Conservation (phyloP, 2,329 filamentous ascomycete species). For the Lasiodiplodia theobromae region DNA sequence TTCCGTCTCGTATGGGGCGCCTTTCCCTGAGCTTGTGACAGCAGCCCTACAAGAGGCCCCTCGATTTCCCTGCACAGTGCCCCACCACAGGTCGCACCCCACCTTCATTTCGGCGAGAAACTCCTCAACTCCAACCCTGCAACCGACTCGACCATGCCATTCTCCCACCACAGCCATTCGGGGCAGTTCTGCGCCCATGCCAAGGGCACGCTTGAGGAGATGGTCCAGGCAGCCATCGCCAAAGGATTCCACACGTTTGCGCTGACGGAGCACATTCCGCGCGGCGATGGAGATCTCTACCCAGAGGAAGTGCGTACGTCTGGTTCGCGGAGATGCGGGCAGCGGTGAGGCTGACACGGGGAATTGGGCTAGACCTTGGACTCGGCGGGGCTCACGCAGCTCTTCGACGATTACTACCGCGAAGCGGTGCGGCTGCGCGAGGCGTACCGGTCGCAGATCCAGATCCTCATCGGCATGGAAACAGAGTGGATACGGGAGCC, state of each 20-base stretch:
- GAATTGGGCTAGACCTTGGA: slow-evolving; percentile 18
- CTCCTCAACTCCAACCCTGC: slow-evolving; percentile 1
- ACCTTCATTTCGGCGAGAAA: neutral
- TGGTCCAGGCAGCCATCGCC: slow-evolving; percentile 79
- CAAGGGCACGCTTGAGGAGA: slow-evolving; percentile 80
- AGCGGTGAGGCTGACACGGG: slow-evolving; percentile 12
- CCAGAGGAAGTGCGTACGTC: slow-evolving; percentile 77
- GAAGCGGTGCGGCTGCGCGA: slow-evolving; percentile 77
- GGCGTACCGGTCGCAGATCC: slow-evolving; percentile 74
- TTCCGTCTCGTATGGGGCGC: neutral
- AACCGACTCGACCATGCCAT: slow-evolving; percentile 71
- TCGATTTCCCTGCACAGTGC: neutral
- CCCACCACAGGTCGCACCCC: neutral
- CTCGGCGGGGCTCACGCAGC: slow-evolving; percentile 44
- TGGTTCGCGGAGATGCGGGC: neutral
- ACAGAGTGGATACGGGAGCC: slow-evolving; percentile 83
- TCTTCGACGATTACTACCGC: slow-evolving; percentile 74
- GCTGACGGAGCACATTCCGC: slow-evolving; percentile 94
- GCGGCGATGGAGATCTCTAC: slow-evolving; percentile 80
- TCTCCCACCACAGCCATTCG: slow-evolving; percentile 97
- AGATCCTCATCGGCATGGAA: slow-evolving; percentile 89
- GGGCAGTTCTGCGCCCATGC: slow-evolving; percentile 97
- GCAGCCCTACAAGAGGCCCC: neutral
- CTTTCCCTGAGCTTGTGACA: neutral
- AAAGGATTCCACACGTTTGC: slow-evolving; percentile 83